Evolutionary conservation across 139 green algal species (phyloP), one percentile per base, ranked within the genome.

Genomic region (Chlamydomonas eustigma): DNA sequence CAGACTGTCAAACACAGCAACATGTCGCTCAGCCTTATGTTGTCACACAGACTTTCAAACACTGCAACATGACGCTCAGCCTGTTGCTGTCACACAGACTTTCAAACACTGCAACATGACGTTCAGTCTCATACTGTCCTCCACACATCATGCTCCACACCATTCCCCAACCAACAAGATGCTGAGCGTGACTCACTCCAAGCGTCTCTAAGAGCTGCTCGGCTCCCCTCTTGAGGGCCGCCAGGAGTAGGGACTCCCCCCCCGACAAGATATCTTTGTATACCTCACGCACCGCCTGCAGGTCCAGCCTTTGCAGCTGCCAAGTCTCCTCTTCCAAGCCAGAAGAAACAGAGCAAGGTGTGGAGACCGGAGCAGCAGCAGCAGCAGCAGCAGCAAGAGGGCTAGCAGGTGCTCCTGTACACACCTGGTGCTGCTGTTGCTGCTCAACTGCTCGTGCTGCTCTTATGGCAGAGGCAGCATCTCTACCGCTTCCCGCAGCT

Each of bases 171-270:
- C 5, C 58, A 69, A 18, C 58, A 6, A 18, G 18, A 31, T 6
- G 35, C 12, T 18, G 25, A 37, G 18, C 12, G 35, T 69, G 35
- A 6, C 58, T 69, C 58, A 69, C 28, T 4, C 28, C 65, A 39
- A 72, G 28, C 5, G 34, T 44, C 28, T 72, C 65, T 34, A 72
- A 34, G 33, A 72, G 65, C 65, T 72, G 65, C 65, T 72, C 65
- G 5, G 3, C 4, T 6, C 65, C 65, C 18, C 65, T n/a, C 65
- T 72, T 72, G 33, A 72, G 65, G 5, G 65, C 65, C 5, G 28
- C 28, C 3, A 44, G 33, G 3, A 72, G 8, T 31, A 72, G 65
- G 4, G 28, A 3, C 65, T 72, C 65, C 65, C 31, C 65, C 3
- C 65, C 34, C 5, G 65, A 39, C 65, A 72, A 39, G 33, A 72